These are phyloP conservation scores for Arctium lappa DNA, from an alignment of 129 eudicot species.

Conservation along the genomic window DNA sequence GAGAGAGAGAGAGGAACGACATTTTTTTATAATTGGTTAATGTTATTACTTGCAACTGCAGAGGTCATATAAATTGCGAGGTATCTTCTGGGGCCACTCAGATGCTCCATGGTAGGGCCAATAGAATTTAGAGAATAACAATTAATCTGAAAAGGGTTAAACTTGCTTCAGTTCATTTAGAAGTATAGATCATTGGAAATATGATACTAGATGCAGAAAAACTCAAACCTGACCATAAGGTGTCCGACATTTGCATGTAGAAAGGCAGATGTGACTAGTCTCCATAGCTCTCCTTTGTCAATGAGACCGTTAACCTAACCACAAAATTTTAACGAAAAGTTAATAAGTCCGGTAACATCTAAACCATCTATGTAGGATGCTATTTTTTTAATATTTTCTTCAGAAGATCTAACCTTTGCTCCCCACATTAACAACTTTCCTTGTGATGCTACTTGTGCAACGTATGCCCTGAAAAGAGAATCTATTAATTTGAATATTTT, in stretches of 20 bases:
- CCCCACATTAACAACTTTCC: conserved; percentile 79
- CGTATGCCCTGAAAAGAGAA: conserved; percentile 48
- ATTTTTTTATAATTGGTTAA: neutral
- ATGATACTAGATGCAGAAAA: neutral
- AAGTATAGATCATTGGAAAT: conserved; percentile 5
- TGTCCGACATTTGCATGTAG: conserved; percentile 90
- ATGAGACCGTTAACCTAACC: conserved; percentile 78
- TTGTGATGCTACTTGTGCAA: conserved; percentile 63
- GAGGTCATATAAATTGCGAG: conserved; percentile 68
- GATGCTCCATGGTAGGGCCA: conserved; percentile 83
- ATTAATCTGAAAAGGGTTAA: conserved; percentile 57
- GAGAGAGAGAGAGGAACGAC: neutral
- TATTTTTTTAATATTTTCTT: neutral
- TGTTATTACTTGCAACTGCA: conserved; percentile 77
- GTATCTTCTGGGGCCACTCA: conserved; percentile 78
- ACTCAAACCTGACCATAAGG: conserved; percentile 68
- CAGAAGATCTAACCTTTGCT: conserved; percentile 66
- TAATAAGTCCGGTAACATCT: neutral
- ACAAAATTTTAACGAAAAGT: conserved; percentile 14
- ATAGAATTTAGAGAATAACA: conserved; percentile 80
- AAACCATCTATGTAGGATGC: conserved; percentile 3
- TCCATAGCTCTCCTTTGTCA: conserved; percentile 85
- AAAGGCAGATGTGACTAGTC: conserved; percentile 75
- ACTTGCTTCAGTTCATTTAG: conserved; percentile 14
- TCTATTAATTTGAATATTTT: neutral